A percentile compares a stretch with the other conserved stretches of the same genome.
Evolutionary conservation across 192 early-diverging fungal genomes (phyloP).

Genomic region (Obelidium mucronatum): DNA sequence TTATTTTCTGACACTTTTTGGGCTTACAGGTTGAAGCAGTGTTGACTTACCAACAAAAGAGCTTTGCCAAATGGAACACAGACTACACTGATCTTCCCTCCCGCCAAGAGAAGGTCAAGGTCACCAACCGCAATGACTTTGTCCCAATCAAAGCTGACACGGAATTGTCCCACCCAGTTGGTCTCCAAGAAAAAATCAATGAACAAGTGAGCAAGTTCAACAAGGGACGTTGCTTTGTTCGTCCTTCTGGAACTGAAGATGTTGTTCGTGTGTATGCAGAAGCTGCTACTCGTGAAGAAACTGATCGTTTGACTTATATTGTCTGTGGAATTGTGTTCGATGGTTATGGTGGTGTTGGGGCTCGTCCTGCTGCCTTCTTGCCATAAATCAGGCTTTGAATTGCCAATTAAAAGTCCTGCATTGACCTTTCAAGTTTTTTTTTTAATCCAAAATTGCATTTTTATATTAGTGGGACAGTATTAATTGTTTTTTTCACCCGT

Average conservation of each 20-base stretch:
- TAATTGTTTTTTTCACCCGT: no score
- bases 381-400: no score
- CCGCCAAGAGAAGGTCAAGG: conserved; percentile 95
- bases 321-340: conserved; percentile 95
- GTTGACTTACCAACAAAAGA: conserved; percentile 81
- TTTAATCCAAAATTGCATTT: no score
- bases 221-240: conserved; percentile 93
- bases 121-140: conserved; percentile 82
- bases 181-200: conserved; percentile 88
- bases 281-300: conserved; percentile 89
- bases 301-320: conserved; percentile 84
- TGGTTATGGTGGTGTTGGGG: conserved; percentile 89
- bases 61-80: conserved; percentile 87
- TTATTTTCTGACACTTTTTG: neutral
- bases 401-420: no score
- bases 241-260: conserved; percentile 98
- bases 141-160: conserved; percentile 97
- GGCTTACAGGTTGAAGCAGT: conserved; percentile 97
- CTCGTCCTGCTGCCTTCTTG: conserved; percentile 67
- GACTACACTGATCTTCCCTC: conserved; percentile 95
- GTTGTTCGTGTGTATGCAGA: conserved; percentile 99
- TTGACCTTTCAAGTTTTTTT: no score
- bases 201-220: conserved; percentile 81
- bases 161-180: conserved; percentile 84
- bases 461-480: no score